phyloP scores from a whole-genome alignment of 371 early-diverging fungal species.

The Rhizopus sp. region DNA sequence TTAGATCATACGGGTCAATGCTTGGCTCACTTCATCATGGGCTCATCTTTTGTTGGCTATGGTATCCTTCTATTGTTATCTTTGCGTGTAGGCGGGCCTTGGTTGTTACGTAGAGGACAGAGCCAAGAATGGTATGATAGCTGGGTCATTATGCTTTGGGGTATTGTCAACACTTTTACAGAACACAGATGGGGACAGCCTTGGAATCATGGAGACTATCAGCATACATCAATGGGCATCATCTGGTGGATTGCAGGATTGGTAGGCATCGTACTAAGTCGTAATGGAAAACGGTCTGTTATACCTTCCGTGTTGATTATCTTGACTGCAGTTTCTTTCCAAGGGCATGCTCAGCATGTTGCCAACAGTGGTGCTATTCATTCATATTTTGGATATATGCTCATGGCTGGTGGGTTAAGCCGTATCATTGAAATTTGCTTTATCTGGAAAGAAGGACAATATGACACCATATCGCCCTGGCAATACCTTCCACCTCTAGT shows the following conservation, averaged over 20 bases:
- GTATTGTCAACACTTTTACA: conserved; percentile 71
- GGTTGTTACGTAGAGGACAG: conserved; percentile 56
- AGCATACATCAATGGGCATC: conserved; percentile 70
- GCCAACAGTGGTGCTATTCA: conserved; percentile 63
- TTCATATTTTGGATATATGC: conserved; percentile 65
- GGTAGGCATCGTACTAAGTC: conserved; percentile 57
- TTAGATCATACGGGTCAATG: conserved; percentile 63
- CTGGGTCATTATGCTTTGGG: conserved; percentile 66
- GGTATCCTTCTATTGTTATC: conserved; percentile 60
- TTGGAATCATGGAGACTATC: conserved; percentile 71
- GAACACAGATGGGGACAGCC: conserved; percentile 63
- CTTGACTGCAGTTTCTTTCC: conserved; percentile 65
- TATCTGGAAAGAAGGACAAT: conserved; percentile 49
- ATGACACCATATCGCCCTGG: conserved; percentile 38
- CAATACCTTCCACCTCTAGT: conserved; percentile 55
- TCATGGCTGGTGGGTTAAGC: conserved; percentile 60
- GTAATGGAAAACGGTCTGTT: conserved; percentile 57
- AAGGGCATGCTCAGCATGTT: conserved; percentile 62
- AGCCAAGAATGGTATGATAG: conserved; percentile 76
- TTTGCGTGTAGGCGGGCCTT: conserved; percentile 60
- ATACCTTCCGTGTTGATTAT: conserved; percentile 64
- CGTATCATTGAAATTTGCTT: conserved; percentile 64
- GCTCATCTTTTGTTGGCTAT: conserved; percentile 69
- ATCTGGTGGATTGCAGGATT: conserved; percentile 72
- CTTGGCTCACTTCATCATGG: conserved; percentile 74